Evolutionary conservation across 202 grass and related monocot genomes (phyloP), one percentile per base, ranked within the genome.

Genomic region (Setaria viridis): DNA sequence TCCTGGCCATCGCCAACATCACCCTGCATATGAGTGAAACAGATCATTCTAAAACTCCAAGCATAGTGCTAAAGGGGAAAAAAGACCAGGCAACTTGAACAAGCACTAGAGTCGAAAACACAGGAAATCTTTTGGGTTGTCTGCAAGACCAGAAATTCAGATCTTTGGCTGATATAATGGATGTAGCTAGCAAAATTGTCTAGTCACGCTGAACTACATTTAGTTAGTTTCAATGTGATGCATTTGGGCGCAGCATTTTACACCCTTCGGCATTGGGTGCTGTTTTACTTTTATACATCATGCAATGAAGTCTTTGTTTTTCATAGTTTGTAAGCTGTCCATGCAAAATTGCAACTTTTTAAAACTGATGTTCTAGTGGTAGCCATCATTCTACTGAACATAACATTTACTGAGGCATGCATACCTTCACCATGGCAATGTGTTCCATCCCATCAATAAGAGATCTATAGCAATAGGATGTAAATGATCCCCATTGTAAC

Each of bases 381-480:
- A 69, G 56, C 34, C 29, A 34, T 66, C 29, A 32, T 53, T 54
- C 29, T 74, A 70, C 76, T 80, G 47, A 75, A 16, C 35, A 39
- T 48, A 76, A 62, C 53, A 63, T 89, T 76, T 85, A 67, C 63
- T 17, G 34, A 72, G 46, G 47, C 15, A 72, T 75, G 45, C 81
- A 80, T 88, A 99, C 91, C 86, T 95, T 99, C 78, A 95, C 88
- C 96, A 99, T 99, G 50, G 91, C 96, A 90, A 99, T 99, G 88
- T 99, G 96, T 75, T 99, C 96, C 86, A 99, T 96, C 50, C 93
- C 96, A 93, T 96, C 96, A 50, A 96, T 93, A 84, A 96, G 71
- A 81, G 96, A 99, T 32, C 80, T 89, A 60, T 96, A 99, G 71
- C 93, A 99, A 62, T 91, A 93, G 2, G 93, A 74, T 72, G 88